A percentile compares a stretch with the other conserved stretches of the same genome.
Evolutionary conservation across 345 rosid species (phyloP).

Genomic region (Hibiscus syriacus): DNA sequence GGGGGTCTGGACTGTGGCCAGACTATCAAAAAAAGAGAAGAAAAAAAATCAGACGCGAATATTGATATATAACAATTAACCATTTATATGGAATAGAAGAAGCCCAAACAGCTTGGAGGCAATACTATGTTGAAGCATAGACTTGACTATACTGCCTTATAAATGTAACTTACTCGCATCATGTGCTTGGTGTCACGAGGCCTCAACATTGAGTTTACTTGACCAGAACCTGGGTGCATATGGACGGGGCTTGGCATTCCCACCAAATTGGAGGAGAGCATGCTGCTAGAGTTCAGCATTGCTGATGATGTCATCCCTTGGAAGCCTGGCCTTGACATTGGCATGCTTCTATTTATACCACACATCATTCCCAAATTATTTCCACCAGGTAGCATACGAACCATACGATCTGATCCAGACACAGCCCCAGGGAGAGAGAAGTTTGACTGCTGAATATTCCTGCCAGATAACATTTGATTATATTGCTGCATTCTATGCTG

Average conservation of each 20-base stretch:
- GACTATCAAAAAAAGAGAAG: conserved; percentile 38
- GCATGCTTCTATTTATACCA: conserved; percentile 64
- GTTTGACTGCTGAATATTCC: conserved; percentile 68
- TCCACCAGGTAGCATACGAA: conserved; percentile 58
- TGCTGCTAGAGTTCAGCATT: conserved; percentile 50
- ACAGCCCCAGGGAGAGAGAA: conserved; percentile 58
- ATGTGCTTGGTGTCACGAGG: conserved; percentile 68
- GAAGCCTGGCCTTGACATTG: conserved; percentile 70
- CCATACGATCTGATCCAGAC: conserved; percentile 60
- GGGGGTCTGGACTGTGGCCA: conserved; percentile 45
- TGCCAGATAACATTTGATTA: conserved; percentile 59
- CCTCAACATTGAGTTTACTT: conserved; percentile 75
- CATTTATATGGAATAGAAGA: background rate
- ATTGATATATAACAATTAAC: conserved; percentile 8
- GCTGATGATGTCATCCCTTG: conserved; percentile 72
- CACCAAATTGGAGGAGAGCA: too few species aligned
- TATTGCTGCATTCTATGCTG: conserved; percentile 70
- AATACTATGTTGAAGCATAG: background rate
- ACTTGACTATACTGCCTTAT: background rate
- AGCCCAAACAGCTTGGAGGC: background rate
- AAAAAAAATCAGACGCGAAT: background rate
- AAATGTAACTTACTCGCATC: conserved; percentile 55
- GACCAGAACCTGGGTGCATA: too few species aligned
- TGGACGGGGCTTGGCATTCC: too few species aligned
- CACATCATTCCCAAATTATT: conserved; percentile 58